phyloP scores from a whole-genome alignment of 2,329 filamentous ascomycete genomes.

The Cryphonectria radicalis region DNA sequence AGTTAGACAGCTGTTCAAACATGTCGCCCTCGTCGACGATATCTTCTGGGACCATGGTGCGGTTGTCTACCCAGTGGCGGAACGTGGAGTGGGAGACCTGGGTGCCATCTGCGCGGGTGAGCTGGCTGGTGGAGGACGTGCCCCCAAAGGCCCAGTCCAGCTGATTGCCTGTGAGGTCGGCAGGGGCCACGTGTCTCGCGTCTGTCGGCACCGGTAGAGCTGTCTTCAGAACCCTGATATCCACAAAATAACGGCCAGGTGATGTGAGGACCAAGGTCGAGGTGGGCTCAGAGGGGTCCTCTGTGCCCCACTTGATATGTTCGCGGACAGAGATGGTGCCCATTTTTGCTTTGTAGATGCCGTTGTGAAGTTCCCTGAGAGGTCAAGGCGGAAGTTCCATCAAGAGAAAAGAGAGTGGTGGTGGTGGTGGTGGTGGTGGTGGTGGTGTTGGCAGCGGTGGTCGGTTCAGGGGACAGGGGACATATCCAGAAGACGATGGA shows the following conservation, averaged over 20 bases:
- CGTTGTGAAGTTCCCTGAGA: too few species aligned
- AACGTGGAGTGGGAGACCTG: constrained; percentile 49
- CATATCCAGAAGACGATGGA: neutral
- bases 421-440: too few species aligned
- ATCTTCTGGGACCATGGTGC: constrained; percentile 43
- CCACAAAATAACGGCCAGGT: constrained; percentile 60
- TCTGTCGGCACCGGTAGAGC: constrained; percentile 8
- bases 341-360: constrained; percentile 38
- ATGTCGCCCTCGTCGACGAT: constrained; percentile 62
- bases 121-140: constrained; percentile 46
- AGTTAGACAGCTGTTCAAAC: constrained; percentile 46
- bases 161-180: constrained; percentile 31
- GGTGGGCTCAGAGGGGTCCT: constrained; percentile 60
- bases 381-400: neutral
- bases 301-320: constrained; percentile 63
- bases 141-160: constrained; percentile 72
- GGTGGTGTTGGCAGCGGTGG: too few species aligned
- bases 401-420: neutral
- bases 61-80: constrained; percentile 65
- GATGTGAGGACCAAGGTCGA: constrained; percentile 68
- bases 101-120: constrained; percentile 35
- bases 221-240: constrained; percentile 55
- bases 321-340: constrained; percentile 60
- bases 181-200: neutral
- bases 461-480: too few species aligned